Evolutionary conservation across 2,329 filamentous ascomycete species (phyloP), one percentile per base, ranked within the genome.

Genomic region (Calonectria hongkongensis): DNA sequence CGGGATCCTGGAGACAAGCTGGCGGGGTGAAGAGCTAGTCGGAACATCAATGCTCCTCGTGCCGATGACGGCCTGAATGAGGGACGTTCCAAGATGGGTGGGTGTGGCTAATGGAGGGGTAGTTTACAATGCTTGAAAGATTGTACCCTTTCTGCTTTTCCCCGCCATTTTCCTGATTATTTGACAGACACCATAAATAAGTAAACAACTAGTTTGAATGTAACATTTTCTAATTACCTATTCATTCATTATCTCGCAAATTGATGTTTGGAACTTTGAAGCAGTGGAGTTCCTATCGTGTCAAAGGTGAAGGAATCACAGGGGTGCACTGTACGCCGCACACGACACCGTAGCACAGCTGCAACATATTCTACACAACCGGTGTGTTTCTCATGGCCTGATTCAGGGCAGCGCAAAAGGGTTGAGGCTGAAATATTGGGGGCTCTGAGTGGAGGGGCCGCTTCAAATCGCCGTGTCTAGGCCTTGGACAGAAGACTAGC

Each of bases 21-120:
- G 76, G 78, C 76, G 78, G 80, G 78, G 81, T 81, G 74, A 60
- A 28, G 8, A 27, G 21, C 15, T 39, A n/a, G 10, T 70, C 81
- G 81, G 81, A 82, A 80, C 70, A 82, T 82, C 68, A 72, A 82
- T 82, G 74, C 77, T 81, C 81, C 81, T 60, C 21, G 3, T 39
- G 71, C 72, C 76, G 63, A 60, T 60, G 47, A 58, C 25, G 16
- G 47, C 30, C 64, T 51, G 45, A 45, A 28, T 30, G 25, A 47
- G 58, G 58, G 58, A 47, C 58, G 58, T 45, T 47, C 25, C 54
- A 60, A 41, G 13, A 60, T 8, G n/a, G 15, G 13, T 8, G n/a
- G 15, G 13, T 13, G 58, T 47, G 36, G 58, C 58, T 63, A 30
- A 47, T 63, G 58, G 58, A 63, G 58, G 58, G 58, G 58, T 47